phyloP scores from a whole-genome alignment of 495 filamentous ascomycete genomes.

The Podospora conica region DNA sequence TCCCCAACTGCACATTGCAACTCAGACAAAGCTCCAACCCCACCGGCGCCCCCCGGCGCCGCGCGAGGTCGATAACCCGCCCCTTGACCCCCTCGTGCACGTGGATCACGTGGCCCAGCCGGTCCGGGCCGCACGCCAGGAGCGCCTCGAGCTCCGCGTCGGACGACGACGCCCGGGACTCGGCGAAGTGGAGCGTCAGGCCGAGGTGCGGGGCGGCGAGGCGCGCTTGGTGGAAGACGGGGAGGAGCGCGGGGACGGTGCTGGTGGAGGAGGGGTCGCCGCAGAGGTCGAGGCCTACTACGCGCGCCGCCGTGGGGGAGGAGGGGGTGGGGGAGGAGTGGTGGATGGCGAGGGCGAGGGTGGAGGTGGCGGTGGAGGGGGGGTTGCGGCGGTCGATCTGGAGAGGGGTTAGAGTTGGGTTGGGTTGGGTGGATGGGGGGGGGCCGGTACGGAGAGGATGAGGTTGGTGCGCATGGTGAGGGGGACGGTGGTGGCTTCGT shows the following conservation, averaged over 20 bases:
- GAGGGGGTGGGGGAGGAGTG: slow-evolving; percentile 32
- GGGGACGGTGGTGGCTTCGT: slow-evolving; percentile 24
- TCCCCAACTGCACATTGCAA: slow-evolving; percentile 72
- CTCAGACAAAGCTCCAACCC: slow-evolving; percentile 73
- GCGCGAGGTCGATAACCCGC: slow-evolving; percentile 45
- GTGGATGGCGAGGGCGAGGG: slow-evolving; percentile 56
- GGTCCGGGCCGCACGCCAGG: slow-evolving; percentile 58
- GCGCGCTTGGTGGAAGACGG: slow-evolving; percentile 52
- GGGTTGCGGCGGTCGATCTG: slow-evolving; percentile 60
- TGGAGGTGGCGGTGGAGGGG: slow-evolving; percentile 48
- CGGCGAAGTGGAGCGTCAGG: slow-evolving; percentile 76
- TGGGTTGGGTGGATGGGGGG: neutral
- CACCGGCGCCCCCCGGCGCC: slow-evolving; percentile 26
- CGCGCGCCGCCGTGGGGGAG: slow-evolving; percentile 28
- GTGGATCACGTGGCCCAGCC: slow-evolving; percentile 77
- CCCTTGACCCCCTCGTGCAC: slow-evolving; percentile 51
- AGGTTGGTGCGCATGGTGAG: slow-evolving; percentile 49
- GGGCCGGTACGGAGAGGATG: slow-evolving; percentile 51
- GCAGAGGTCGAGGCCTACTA: slow-evolving; percentile 77
- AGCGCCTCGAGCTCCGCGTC: slow-evolving; percentile 55
- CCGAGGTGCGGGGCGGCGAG: slow-evolving; percentile 40
- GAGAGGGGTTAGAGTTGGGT: neutral
- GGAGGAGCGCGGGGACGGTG: slow-evolving; percentile 49
- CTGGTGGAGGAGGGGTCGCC: slow-evolving; percentile 67
- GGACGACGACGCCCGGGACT: slow-evolving; percentile 48